A percentile compares a stretch with the other conserved stretches of the same genome.
phyloP scores from a whole-genome alignment of 257 asterid species.

The Primulina huaijiensis region DNA sequence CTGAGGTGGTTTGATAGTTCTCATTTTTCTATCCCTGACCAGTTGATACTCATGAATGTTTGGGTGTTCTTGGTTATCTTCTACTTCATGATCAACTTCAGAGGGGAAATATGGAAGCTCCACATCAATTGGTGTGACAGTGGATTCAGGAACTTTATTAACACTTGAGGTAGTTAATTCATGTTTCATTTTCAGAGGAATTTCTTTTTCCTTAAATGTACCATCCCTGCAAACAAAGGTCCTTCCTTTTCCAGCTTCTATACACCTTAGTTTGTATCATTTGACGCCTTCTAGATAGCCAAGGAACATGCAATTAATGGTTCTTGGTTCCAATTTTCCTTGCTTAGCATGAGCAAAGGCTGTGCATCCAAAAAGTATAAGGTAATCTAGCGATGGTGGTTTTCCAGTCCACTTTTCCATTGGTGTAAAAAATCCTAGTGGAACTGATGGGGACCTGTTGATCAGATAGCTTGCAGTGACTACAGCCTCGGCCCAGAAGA shows the following conservation, averaged over 20 bases:
- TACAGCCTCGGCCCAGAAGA: background rate
- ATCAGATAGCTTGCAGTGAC: background rate
- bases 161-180: too few species aligned
- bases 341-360: too few species aligned
- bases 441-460: background rate
- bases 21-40: background rate
- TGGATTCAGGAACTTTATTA: background rate
- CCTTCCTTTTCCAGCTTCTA: background rate
- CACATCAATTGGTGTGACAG: background rate
- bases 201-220: background rate
- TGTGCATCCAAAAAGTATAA: background rate
- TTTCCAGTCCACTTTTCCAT: background rate
- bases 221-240: background rate
- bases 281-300: background rate
- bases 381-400: rapidly evolving
- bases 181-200: too few species aligned
- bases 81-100: background rate
- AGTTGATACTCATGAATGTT: background rate
- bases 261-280: background rate
- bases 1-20: background rate
- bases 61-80: too few species aligned
- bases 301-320: too few species aligned
- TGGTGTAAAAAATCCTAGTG: background rate
- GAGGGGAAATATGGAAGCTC: background rate
- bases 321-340: too few species aligned